These are phyloP conservation scores for Camelina sativa DNA, from an alignment of 345 rosid genomes.

Conservation along the genomic window DNA sequence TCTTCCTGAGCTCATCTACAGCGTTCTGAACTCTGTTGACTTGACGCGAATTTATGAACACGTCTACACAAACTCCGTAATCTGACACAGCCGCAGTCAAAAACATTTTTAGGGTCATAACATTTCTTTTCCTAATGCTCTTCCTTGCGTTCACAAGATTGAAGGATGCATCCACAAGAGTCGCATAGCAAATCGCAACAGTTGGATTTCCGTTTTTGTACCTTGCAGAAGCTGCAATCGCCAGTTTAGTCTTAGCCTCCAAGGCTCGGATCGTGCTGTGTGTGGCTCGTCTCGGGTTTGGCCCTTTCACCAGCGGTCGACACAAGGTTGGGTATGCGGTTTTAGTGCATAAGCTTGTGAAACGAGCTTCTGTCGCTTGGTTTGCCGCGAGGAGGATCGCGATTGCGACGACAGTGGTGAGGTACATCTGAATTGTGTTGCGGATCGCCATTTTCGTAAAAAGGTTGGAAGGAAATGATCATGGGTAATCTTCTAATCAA, in stretches of 20 bases:
- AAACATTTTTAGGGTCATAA: slow-evolving; percentile 7
- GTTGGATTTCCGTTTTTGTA: slow-evolving; percentile 10
- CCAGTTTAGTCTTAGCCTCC: slow-evolving; percentile 27
- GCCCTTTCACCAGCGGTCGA: slow-evolving; percentile 29
- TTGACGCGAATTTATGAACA: slow-evolving; percentile 32
- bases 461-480: slow-evolving; percentile 2
- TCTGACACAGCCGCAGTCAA: slow-evolving; percentile 41
- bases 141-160: slow-evolving; percentile 34
- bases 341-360: slow-evolving; percentile 18
- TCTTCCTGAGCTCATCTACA: slow-evolving; percentile 42
- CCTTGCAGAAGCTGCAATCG: slow-evolving; percentile 6
- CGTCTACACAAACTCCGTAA: slow-evolving; percentile 38
- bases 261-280: slow-evolving; percentile 28
- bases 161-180: slow-evolving; percentile 30
- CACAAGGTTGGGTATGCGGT: slow-evolving; percentile 41
- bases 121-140: slow-evolving; percentile 20
- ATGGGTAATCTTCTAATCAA: slow-evolving; percentile 4
- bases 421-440: slow-evolving; percentile 26
- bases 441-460: slow-evolving; percentile 25
- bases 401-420: slow-evolving; percentile 11
- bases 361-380: slow-evolving; percentile 29
- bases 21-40: slow-evolving; percentile 35
- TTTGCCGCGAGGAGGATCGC: slow-evolving; percentile 8
- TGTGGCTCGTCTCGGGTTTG: slow-evolving; percentile 36
- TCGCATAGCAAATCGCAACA: slow-evolving; percentile 17